These are phyloP conservation scores for Neurospora africana DNA, from an alignment of 495 filamentous ascomycete species.

Conservation along the genomic window DNA sequence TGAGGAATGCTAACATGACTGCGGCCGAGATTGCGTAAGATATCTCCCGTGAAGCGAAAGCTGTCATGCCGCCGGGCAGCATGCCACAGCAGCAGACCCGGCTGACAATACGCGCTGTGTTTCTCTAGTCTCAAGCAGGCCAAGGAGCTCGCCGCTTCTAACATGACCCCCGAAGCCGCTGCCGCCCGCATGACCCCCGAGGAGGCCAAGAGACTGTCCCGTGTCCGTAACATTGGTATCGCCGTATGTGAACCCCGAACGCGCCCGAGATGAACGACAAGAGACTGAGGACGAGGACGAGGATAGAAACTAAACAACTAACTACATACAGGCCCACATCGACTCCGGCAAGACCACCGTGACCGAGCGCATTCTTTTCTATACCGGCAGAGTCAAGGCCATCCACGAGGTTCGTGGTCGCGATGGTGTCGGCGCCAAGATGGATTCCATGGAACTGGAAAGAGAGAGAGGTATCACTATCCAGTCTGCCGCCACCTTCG, in stretches of 20 bases:
- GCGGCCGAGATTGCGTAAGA: constrained; percentile 29
- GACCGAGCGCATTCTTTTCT: constrained; percentile 96
- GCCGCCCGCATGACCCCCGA: constrained; percentile 55
- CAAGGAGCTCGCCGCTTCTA: constrained; percentile 30
- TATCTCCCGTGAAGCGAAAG: background rate
- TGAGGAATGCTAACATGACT: constrained; percentile 12
- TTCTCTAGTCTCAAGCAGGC: constrained; percentile 30
- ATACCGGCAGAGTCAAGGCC: constrained; percentile 90
- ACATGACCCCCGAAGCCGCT: constrained; percentile 35
- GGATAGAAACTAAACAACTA: constrained; percentile 15
- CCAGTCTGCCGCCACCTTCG: constrained; percentile 95
- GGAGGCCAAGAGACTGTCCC: constrained; percentile 65
- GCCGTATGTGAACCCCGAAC: constrained; percentile 48
- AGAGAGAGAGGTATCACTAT: constrained; percentile 98
- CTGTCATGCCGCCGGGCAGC: constrained; percentile 1
- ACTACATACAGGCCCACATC: constrained; percentile 69
- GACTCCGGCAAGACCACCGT: constrained; percentile 97
- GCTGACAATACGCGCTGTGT: background rate
- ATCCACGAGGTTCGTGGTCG: constrained; percentile 97
- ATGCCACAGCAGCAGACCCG: background rate
- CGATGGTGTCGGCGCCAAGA: constrained; percentile 94
- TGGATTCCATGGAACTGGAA: constrained; percentile 99
- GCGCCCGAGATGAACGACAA: background rate
- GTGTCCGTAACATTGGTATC: constrained; percentile 94
- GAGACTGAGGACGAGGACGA: background rate